Conservation (phyloP, 371 early-diverging fungal genomes). For the Apophysomyces trapeziformis region DNA sequence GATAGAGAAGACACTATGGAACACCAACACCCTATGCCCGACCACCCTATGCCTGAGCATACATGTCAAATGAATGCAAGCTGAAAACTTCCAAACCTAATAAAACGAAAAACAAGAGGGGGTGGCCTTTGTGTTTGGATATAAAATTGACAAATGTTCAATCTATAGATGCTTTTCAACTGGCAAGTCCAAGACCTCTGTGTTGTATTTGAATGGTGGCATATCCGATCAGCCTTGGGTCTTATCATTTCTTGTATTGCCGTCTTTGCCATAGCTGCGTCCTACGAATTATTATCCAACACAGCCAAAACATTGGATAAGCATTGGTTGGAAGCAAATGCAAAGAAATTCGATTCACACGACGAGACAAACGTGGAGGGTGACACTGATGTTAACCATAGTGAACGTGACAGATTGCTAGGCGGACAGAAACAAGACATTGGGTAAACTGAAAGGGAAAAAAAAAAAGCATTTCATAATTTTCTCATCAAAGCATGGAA, state of each 20-base stretch:
- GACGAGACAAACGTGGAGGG: conserved; percentile 13
- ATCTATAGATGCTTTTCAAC: conserved; percentile 73
- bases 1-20: too few relatives aligned
- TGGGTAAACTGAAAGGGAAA: conserved; percentile 24
- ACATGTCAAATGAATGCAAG: conserved; percentile 8
- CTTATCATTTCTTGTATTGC: conserved; percentile 63
- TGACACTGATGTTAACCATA: too few relatives aligned
- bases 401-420: conserved; percentile 17
- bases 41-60: neutral
- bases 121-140: too few relatives aligned
- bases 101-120: too few relatives aligned
- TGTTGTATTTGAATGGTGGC: conserved; percentile 74
- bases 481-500: neutral
- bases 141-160: neutral
- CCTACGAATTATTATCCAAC: conserved; percentile 61
- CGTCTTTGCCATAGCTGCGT: conserved; percentile 57
- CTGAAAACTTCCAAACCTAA: neutral
- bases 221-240: conserved; percentile 50
- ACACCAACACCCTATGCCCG: neutral
- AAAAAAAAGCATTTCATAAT: conserved; percentile 2
- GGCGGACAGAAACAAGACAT: conserved; percentile 22
- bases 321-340: conserved; percentile 35
- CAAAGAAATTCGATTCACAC: conserved; percentile 22
- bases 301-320: conserved; percentile 53
- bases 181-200: conserved; percentile 75